A percentile compares a stretch with the other conserved stretches of the same genome.
Evolutionary conservation across 2,329 filamentous ascomycete species (phyloP).

Genomic region (Trichoderma koningii): DNA sequence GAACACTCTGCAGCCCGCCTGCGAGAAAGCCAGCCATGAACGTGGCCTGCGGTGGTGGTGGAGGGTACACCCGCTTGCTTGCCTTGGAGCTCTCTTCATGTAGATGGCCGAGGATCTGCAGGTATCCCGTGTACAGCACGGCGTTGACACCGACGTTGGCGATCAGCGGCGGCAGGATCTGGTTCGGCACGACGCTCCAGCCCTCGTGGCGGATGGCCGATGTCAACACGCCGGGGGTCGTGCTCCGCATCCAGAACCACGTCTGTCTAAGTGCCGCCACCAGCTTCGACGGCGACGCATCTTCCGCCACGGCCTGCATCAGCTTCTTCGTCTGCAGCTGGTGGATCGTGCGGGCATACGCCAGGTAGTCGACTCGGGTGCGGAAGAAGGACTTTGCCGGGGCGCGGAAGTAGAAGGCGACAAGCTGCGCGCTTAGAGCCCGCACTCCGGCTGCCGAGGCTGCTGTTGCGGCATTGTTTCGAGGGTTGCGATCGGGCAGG

Average conservation of each 20-base stretch:
- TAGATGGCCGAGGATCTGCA: constrained; percentile 66
- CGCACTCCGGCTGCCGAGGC: constrained; percentile 85
- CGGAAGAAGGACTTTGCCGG: constrained; percentile 93
- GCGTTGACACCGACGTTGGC: constrained; percentile 75
- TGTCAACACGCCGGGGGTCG: constrained; percentile 68
- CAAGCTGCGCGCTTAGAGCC: constrained; percentile 77
- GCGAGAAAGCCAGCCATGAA: constrained; percentile 71
- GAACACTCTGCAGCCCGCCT: constrained; percentile 67
- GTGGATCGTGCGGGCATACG: constrained; percentile 58
- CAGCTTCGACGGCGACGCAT: constrained; percentile 41
- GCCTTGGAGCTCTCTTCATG: constrained; percentile 63
- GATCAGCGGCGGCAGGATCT: constrained; percentile 73
- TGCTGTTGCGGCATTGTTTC: constrained; percentile 63
- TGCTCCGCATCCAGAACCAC: constrained; percentile 59
- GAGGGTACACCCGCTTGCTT: constrained; percentile 68
- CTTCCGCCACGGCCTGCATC: constrained; percentile 41
- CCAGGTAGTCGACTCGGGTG: constrained; percentile 80
- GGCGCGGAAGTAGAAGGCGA: constrained; percentile 89
- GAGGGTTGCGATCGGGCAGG: constrained; percentile 50
- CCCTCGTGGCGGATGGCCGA: constrained; percentile 70
- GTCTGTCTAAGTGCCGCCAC: constrained; percentile 43
- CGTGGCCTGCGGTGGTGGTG: constrained; percentile 62
- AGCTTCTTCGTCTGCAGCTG: constrained; percentile 45
- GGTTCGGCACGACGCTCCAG: constrained; percentile 73
- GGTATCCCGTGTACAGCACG: constrained; percentile 73